These are phyloP conservation scores for Microsporum canis DNA, from an alignment of 2,329 filamentous ascomycete species.

Conservation along the genomic window DNA sequence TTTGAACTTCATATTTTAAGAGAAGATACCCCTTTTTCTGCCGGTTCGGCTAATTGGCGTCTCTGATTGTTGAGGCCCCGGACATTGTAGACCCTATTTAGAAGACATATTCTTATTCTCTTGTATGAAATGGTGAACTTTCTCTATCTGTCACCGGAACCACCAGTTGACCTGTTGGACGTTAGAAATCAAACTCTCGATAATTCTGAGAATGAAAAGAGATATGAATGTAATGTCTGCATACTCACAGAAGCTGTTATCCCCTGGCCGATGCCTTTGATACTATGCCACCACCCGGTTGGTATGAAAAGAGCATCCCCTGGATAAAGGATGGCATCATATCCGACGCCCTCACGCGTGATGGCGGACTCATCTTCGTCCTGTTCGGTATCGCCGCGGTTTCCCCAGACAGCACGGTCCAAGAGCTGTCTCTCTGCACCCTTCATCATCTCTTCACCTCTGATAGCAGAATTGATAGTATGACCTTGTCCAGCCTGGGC, in stretches of 20 bases:
- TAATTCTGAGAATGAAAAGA: neutral
- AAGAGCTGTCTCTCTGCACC: constrained; percentile 58
- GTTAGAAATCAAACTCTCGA: neutral
- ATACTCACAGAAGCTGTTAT: constrained; percentile 47
- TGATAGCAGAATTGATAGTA: constrained; percentile 40
- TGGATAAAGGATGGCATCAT: constrained; percentile 47
- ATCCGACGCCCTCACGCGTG: constrained; percentile 16
- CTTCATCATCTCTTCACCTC: constrained; percentile 85
- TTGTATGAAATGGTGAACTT: neutral
- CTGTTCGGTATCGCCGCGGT: neutral
- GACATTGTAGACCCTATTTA: neutral
- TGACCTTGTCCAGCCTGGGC: constrained; percentile 24
- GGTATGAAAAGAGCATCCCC: constrained; percentile 72
- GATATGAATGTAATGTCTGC: neutral
- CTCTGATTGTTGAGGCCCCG: neutral
- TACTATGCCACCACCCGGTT: constrained; percentile 77
- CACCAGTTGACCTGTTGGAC: constrained; percentile 59
- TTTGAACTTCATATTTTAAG: constrained; percentile 16
- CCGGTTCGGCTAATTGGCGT: neutral
- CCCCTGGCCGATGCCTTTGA: constrained; percentile 51
- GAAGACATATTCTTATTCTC: neutral
- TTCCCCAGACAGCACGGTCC: constrained; percentile 59
- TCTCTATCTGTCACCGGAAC: constrained; percentile 48
- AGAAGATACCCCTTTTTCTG: neutral
- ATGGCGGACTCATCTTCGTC: neutral